phyloP scores from a whole-genome alignment of 345 rosid species.

The Eucalyptus polybractea region DNA sequence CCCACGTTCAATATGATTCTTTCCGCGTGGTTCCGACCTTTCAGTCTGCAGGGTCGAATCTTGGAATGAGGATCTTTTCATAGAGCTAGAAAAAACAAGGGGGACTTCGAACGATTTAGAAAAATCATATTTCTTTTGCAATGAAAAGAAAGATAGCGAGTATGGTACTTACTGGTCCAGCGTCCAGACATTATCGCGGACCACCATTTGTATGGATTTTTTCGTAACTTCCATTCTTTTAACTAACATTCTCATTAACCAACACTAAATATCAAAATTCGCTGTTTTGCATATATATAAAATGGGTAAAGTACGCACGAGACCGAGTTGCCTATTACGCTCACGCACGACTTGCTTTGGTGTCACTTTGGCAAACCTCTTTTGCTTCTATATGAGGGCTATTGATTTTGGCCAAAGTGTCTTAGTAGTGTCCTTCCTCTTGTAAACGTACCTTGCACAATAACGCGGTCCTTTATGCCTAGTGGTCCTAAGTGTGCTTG shows the following conservation, averaged over 20 bases:
- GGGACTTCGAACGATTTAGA: not conserved
- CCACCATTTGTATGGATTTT: not conserved
- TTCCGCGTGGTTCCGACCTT: not conserved
- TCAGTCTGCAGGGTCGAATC: not conserved
- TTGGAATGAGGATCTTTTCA: not conserved
- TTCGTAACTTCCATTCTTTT: not conserved
- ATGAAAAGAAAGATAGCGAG: not conserved
- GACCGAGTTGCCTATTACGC: not conserved
- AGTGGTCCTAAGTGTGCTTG: not conserved
- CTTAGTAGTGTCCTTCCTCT: not conserved
- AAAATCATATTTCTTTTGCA: not conserved
- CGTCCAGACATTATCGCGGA: not conserved
- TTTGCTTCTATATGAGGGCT: not conserved
- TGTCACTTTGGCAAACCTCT: not conserved
- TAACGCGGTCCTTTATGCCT: not conserved
- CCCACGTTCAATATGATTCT: not conserved
- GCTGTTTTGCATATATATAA: no score
- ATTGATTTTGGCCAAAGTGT: not conserved
- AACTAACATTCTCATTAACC: no score
- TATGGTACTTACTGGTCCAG: not conserved
- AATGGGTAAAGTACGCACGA: not conserved
- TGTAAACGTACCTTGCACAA: not conserved
- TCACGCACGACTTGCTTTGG: not conserved
- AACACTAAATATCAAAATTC: no score
- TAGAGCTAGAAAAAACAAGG: not conserved